These are phyloP conservation scores for Halophytophthora polymorphica DNA, from an alignment of 352 stramenopile genomes.

Conservation along the genomic window DNA sequence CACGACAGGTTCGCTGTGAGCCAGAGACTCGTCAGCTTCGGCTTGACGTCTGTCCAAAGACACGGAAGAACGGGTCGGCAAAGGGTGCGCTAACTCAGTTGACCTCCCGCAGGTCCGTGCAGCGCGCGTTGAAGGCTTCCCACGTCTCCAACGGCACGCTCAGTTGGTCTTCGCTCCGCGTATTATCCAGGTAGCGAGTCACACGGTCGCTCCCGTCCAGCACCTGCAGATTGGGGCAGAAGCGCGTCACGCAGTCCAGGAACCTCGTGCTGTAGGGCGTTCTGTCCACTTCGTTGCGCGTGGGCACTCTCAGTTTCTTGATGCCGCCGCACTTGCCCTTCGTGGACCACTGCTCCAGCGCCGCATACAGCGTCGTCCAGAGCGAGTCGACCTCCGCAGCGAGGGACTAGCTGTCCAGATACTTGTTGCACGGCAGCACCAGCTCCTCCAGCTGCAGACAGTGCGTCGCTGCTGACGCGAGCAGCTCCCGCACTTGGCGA, in stretches of 20 bases:
- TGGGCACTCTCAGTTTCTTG: conserved; percentile 32
- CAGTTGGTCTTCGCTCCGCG: conserved; percentile 31
- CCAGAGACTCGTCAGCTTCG: conserved; percentile 25
- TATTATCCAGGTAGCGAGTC: conserved; percentile 29
- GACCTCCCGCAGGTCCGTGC: conserved; percentile 34
- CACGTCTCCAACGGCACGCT: conserved; percentile 30
- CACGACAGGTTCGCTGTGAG: conserved; percentile 41
- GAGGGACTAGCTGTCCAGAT: conserved; percentile 7
- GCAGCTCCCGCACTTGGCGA: conserved; percentile 17
- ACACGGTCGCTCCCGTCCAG: conserved; percentile 30
- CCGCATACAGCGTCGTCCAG: conserved; percentile 5
- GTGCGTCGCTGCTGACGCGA: conserved; percentile 24
- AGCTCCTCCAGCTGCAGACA: conserved; percentile 31
- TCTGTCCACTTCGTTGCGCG: conserved; percentile 16
- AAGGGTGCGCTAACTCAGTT: conserved; percentile 38
- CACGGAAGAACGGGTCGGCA: conserved; percentile 38
- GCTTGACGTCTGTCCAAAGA: conserved; percentile 40
- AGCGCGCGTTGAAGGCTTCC: conserved; percentile 33
- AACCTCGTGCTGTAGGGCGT: conserved; percentile 21
- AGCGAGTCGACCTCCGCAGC: background rate
- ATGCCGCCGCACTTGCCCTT: conserved; percentile 31
- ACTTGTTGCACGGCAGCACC: conserved; percentile 24
- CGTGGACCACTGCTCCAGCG: conserved; percentile 27
- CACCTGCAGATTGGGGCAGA: conserved; percentile 31
- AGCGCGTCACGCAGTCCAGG: conserved; percentile 31